phyloP scores from a whole-genome alignment of 495 filamentous ascomycete genomes.

The Penicillium canariense region DNA sequence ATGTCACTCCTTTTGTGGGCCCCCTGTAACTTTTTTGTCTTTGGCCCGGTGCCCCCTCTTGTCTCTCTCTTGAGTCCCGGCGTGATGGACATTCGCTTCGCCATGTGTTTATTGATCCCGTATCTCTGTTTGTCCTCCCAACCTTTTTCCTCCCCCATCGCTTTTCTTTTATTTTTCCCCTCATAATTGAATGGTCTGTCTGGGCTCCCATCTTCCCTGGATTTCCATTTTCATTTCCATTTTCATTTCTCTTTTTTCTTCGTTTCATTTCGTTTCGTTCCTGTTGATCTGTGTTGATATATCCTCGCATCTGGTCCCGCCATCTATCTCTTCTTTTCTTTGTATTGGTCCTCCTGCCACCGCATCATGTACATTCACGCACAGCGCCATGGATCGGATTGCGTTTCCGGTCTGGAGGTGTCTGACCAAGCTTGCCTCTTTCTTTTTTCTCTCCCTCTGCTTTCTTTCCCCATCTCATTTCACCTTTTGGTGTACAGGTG shows the following conservation, averaged over 20 bases:
- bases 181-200: slow-evolving; percentile 6
- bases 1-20: slow-evolving; percentile 23
- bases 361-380: slow-evolving; percentile 15
- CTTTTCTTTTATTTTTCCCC: not conserved
- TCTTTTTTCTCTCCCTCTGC: not conserved
- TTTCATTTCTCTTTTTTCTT: slow-evolving; percentile 4
- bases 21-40: slow-evolving; percentile 4
- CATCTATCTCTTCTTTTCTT: slow-evolving; percentile 11
- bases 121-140: slow-evolving; percentile 9
- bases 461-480: not conserved
- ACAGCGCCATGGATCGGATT: slow-evolving; percentile 3
- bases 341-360: not conserved
- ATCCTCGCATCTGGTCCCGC: slow-evolving; percentile 25
- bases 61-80: slow-evolving; percentile 25
- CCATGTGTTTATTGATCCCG: slow-evolving; percentile 27
- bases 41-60: slow-evolving; percentile 6
- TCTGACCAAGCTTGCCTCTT: slow-evolving; percentile 2
- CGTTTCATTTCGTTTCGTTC: not conserved
- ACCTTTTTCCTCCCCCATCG: too few species aligned
- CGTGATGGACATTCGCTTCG: slow-evolving; percentile 28
- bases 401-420: not conserved
- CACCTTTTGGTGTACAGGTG: not conserved
- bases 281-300: slow-evolving; percentile 24
- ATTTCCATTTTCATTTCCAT: slow-evolving; percentile 1
- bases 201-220: not conserved